Evolutionary conservation across 2,329 filamentous ascomycete species (phyloP).

Genomic region (Claviceps fusiformis): DNA sequence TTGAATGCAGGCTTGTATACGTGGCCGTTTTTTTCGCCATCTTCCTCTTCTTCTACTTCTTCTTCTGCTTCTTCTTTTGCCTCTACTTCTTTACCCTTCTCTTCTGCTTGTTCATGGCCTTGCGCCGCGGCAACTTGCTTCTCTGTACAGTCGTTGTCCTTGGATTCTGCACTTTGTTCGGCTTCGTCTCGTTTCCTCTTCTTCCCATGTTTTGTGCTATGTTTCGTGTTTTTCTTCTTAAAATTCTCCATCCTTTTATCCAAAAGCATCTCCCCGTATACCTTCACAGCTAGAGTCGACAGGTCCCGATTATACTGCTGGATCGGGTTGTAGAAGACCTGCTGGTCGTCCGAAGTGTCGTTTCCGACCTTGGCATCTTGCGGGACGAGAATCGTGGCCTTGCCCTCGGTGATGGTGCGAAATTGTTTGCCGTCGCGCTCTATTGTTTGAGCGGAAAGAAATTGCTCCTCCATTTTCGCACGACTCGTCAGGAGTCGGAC

Average conservation of each 20-base stretch:
- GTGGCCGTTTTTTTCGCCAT: conserved; percentile 12
- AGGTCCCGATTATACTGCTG: conserved; percentile 98
- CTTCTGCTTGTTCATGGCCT: conserved; percentile 2
- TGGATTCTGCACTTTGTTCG: conserved; percentile 5
- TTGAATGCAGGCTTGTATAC: conserved; percentile 42
- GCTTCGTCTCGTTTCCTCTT: conserved; percentile 33
- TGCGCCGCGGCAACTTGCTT: conserved; percentile 2
- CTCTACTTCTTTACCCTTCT: not conserved
- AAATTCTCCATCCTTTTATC: conserved; percentile 29
- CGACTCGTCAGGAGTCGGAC: not conserved
- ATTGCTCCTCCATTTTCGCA: conserved; percentile 8
- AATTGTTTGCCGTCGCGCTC: conserved; percentile 33
- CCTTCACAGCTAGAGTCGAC: conserved; percentile 82
- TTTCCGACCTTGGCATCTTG: conserved; percentile 28
- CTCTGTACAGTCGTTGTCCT: not conserved
- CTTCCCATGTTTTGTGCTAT: conserved; percentile 27
- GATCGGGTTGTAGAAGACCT: conserved; percentile 98
- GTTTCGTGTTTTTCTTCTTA: conserved; percentile 24
- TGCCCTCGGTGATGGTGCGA: conserved; percentile 39
- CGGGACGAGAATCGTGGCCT: conserved; percentile 43
- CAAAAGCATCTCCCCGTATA: conserved; percentile 59
- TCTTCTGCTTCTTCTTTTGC: not conserved
- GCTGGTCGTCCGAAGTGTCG: conserved; percentile 48
- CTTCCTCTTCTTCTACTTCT: not conserved
- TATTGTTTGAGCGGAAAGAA: conserved; percentile 12